Evolutionary conservation across 177 flowering plant genomes (phyloP).

Genomic region (Vitis hybrid): DNA sequence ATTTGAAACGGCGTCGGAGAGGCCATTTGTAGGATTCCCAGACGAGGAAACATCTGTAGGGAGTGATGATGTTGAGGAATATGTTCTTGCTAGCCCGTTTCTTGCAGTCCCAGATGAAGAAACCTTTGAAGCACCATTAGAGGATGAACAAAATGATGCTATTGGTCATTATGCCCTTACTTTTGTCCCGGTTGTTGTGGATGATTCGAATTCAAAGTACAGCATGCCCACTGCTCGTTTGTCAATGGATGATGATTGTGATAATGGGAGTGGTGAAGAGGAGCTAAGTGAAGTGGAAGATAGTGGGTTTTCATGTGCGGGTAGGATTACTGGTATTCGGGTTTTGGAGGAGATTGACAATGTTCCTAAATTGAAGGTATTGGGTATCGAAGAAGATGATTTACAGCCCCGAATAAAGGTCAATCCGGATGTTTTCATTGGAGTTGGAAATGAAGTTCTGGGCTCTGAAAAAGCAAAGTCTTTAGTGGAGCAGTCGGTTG

Average conservation of each 20-base stretch:
- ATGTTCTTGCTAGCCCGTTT: slow-evolving; percentile 9
- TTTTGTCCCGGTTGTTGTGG: slow-evolving; percentile 5
- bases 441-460: slow-evolving; percentile 4
- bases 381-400: slow-evolving; percentile 3
- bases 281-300: slow-evolving; percentile 15
- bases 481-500: background rate
- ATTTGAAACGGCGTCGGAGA: slow-evolving; percentile 21
- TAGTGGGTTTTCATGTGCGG: background rate
- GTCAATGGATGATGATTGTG: slow-evolving; percentile 23
- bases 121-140: slow-evolving; percentile 1
- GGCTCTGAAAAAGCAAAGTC: background rate
- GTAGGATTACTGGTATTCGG: slow-evolving; percentile 11
- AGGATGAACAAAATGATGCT: slow-evolving; percentile 7
- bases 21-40: slow-evolving; percentile 17
- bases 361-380: slow-evolving; percentile 10
- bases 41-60: slow-evolving; percentile 14
- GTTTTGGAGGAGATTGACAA: background rate
- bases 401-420: too few relatives aligned
- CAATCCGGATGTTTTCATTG: background rate
- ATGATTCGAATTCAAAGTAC: background rate
- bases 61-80: slow-evolving; percentile 2
- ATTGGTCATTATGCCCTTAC: background rate
- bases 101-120: slow-evolving; percentile 14
- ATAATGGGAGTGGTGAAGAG: slow-evolving; percentile 12
- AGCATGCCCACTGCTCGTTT: slow-evolving; percentile 21